A percentile compares a stretch with the other conserved stretches of the same genome.
Evolutionary conservation across 2,329 filamentous ascomycete species (phyloP).

Genomic region (Arthrinium phaeospermum): DNA sequence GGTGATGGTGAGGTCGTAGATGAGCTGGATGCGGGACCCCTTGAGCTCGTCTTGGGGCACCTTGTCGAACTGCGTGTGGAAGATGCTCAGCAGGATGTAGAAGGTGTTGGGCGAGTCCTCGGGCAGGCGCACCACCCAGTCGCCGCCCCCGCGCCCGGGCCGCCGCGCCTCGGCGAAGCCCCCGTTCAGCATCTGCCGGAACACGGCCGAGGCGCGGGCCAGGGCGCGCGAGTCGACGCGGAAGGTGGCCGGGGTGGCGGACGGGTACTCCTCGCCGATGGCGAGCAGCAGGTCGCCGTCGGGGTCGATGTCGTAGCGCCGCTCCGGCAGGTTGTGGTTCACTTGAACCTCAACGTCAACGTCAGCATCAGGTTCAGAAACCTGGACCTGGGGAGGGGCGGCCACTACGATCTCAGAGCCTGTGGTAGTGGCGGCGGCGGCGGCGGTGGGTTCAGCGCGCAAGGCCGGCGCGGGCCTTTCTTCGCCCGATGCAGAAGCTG

Average conservation of each 20-base stretch:
- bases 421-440: neutral
- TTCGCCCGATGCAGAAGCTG: neutral
- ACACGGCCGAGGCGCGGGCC: constrained; percentile 32
- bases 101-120: constrained; percentile 39
- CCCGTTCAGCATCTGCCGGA: constrained; percentile 34
- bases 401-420: neutral
- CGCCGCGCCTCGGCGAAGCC: constrained; percentile 28
- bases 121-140: constrained; percentile 36
- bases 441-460: neutral
- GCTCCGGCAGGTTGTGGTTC: neutral
- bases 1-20: constrained; percentile 33
- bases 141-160: neutral
- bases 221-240: constrained; percentile 33
- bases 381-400: neutral
- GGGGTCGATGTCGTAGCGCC: constrained; percentile 11
- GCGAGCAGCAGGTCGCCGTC: constrained; percentile 22
- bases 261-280: constrained; percentile 22
- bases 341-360: neutral
- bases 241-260: constrained; percentile 26
- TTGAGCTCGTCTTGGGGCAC: constrained; percentile 26
- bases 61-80: constrained; percentile 36
- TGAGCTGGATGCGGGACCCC: constrained; percentile 10
- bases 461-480: neutral
- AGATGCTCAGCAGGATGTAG: constrained; percentile 38
- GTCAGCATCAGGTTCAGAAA: neutral